Percentiles rank a stretch among this genome's conserved stretches.
phyloP scores from a whole-genome alignment of 306 rosid species.

The Rubus parviflorus region DNA sequence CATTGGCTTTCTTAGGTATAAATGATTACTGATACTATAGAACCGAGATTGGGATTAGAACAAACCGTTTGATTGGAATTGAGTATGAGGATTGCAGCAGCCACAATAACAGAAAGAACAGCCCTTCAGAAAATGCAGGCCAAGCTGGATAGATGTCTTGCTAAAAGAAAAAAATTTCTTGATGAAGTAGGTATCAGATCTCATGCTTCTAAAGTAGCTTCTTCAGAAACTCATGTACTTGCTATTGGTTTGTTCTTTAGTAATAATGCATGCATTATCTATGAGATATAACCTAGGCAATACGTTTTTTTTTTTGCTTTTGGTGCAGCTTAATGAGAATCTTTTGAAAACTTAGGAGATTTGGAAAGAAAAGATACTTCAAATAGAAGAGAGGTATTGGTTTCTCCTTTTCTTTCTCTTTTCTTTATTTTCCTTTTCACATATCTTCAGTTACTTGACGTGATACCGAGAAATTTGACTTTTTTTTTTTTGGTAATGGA shows the following conservation, averaged over 20 bases:
- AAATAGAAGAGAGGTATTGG: conserved; percentile 60
- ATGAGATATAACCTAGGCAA: conserved; percentile 7
- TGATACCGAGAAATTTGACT: not conserved
- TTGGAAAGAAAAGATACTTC: conserved; percentile 60
- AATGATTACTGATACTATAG: not conserved
- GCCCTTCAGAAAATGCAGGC: conserved; percentile 59
- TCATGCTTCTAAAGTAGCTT: not conserved
- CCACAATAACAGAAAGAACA: not conserved
- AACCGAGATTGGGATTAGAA: not conserved
- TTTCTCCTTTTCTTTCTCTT: not conserved
- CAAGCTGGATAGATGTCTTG: conserved; percentile 63
- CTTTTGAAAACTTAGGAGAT: conserved; percentile 70
- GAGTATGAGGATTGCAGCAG: not conserved
- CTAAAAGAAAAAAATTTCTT: conserved; percentile 71
- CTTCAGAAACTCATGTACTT: not conserved
- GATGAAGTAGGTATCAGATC: conserved; percentile 58
- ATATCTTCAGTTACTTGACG: not conserved
- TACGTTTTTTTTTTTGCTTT: conserved; percentile 17
- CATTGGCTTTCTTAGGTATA: not conserved
- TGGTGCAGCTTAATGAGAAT: conserved; percentile 80
- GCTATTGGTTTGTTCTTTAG: not conserved
- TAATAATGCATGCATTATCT: conserved; percentile 10
- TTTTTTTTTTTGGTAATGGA: not conserved
- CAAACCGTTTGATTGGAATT: not conserved
- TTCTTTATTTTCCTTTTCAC: not conserved